Percentiles rank a stretch among this genome's conserved stretches.
Evolutionary conservation across 2,329 filamentous ascomycete genomes (phyloP).

Genomic region (Hirsutella rhossiliensis): DNA sequence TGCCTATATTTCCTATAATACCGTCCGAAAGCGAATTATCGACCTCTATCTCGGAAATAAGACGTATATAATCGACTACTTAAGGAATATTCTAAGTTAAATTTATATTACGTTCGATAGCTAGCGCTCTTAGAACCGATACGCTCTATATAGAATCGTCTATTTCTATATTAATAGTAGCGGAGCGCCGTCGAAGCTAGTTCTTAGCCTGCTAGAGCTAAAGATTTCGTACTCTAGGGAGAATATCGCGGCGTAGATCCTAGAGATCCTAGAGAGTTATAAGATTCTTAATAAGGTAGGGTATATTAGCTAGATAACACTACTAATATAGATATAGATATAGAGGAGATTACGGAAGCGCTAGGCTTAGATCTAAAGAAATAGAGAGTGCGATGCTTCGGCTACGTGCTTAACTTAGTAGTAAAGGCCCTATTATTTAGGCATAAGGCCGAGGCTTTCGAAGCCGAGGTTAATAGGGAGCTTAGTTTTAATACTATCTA

Average conservation of each 20-base stretch:
- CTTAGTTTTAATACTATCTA: background rate
- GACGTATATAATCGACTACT: background rate
- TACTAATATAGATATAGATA: background rate
- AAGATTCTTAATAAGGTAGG: constrained; percentile 2
- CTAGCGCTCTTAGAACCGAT: constrained; percentile 3
- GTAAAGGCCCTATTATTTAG: background rate
- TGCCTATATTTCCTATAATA: background rate
- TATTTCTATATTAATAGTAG: constrained; percentile 6
- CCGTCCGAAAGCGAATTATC: background rate
- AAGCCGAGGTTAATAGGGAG: background rate
- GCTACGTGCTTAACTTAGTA: too few species aligned
- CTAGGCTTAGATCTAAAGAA: background rate
- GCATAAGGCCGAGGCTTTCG: too few species aligned
- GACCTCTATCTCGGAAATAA: background rate
- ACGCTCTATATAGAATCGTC: constrained; percentile 6
- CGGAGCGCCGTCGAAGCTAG: constrained; percentile 5
- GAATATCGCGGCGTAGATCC: constrained; percentile 5
- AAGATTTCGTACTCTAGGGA: constrained; percentile 1
- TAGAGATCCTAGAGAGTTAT: constrained; percentile 2
- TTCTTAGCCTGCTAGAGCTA: constrained; percentile 7
- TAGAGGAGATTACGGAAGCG: background rate
- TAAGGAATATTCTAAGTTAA: background rate
- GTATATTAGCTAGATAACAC: background rate
- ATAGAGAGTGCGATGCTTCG: too few species aligned
- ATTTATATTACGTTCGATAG: constrained; percentile 9